Conservation (phyloP, 768 basidiomycete species). For the Pleurotus tuoliensis region DNA sequence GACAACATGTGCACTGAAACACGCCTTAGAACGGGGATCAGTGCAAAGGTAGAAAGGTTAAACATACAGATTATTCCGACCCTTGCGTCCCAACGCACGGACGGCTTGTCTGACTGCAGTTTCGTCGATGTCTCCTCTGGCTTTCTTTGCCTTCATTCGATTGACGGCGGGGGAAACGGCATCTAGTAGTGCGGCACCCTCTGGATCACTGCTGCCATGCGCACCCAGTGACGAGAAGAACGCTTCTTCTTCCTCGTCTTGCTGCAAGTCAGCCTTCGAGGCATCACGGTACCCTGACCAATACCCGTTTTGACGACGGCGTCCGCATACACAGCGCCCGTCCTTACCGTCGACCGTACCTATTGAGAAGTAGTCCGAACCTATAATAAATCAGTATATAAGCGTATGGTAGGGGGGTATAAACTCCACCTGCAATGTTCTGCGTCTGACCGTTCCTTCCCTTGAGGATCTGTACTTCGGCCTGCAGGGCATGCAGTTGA, state of each 20-base stretch:
- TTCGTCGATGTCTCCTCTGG: conserved; percentile 67
- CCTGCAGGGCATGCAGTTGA: conserved; percentile 83
- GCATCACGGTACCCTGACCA: conserved; percentile 28
- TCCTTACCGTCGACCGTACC: conserved; percentile 15
- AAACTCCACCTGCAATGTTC: no score
- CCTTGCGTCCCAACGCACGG: conserved; percentile 58
- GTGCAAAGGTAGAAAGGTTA: not conserved
- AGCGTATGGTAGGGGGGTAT: no score
- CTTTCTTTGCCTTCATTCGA: conserved; percentile 44
- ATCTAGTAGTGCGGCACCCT: not conserved
- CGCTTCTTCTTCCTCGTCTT: conserved; percentile 12
- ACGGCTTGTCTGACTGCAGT: conserved; percentile 63
- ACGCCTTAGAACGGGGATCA: not conserved
- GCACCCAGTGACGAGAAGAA: conserved; percentile 9
- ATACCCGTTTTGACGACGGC: conserved; percentile 38
- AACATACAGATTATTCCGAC: conserved; percentile 71
- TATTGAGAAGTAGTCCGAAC: conserved; percentile 11
- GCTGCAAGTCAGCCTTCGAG: conserved; percentile 13
- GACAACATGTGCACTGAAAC: conserved; percentile 50
- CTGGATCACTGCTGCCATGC: not conserved
- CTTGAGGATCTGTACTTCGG: conserved; percentile 68
- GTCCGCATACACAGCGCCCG: conserved; percentile 49
- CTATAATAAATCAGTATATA: not conserved
- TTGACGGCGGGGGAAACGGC: not conserved
- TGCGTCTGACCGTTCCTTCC: conserved; percentile 10